phyloP scores from a whole-genome alignment of 2,329 filamentous ascomycete species.

The Plenodomus lindquistii region DNA sequence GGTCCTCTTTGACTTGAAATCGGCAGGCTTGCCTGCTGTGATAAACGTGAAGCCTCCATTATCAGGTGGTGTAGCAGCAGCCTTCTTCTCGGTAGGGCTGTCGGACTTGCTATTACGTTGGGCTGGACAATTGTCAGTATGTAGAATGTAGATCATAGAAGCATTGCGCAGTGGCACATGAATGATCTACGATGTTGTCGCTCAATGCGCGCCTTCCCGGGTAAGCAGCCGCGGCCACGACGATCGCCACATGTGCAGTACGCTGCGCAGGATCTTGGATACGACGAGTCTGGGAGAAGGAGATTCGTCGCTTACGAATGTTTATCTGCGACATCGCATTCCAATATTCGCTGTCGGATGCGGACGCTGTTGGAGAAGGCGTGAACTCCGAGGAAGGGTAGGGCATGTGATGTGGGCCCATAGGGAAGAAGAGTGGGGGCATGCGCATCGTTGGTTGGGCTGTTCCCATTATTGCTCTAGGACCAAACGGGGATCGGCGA shows the following conservation, averaged over 20 bases:
- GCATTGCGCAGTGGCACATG: neutral
- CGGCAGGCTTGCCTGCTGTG: conserved; percentile 34
- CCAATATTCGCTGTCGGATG: conserved; percentile 24
- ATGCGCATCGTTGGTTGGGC: conserved; percentile 17
- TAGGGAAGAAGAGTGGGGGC: conserved; percentile 28
- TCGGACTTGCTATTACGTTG: conserved; percentile 10
- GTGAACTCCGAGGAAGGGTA: conserved; percentile 32
- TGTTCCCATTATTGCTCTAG: conserved; percentile 23
- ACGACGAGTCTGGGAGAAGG: conserved; percentile 7
- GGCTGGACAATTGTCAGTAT: conserved; percentile 11
- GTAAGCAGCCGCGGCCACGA: neutral
- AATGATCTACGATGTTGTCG: neutral
- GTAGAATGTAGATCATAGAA: no score
- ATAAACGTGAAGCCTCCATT: conserved; percentile 34
- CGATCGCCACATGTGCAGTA: neutral
- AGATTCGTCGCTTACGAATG: conserved; percentile 27
- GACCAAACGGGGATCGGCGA: conserved; percentile 5
- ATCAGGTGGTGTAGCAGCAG: conserved; percentile 10
- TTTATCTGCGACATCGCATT: conserved; percentile 22
- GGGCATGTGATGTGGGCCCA: conserved; percentile 3
- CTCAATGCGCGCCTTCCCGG: neutral
- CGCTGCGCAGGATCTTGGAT: conserved; percentile 1
- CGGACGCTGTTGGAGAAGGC: conserved; percentile 22
- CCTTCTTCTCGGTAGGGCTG: conserved; percentile 7
- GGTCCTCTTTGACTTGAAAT: conserved; percentile 35